Conservation (phyloP, 345 rosid genomes). For the Nephelium lappaceum region DNA sequence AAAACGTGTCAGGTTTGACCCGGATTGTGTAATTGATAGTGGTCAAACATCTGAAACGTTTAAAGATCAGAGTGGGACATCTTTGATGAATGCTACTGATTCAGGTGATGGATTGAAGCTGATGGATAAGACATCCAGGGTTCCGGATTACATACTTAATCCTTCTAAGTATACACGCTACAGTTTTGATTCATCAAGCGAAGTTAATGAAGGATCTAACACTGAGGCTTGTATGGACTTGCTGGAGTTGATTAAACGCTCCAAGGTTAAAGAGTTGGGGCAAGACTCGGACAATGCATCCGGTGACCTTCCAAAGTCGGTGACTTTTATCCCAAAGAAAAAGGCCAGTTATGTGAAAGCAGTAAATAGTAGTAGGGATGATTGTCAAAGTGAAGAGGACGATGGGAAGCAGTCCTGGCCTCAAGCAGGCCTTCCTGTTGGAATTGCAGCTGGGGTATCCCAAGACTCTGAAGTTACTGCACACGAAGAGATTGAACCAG, state of each 20-base stretch:
- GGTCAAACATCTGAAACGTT: slow-evolving; percentile 29
- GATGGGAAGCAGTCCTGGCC: slow-evolving; percentile 6
- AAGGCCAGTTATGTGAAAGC: too few relatives aligned
- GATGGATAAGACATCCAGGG: slow-evolving; percentile 19
- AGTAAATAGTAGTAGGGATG: too few relatives aligned
- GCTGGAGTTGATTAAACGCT: slow-evolving; percentile 31
- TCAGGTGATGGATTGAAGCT: slow-evolving; percentile 22
- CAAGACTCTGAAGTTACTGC: slow-evolving; percentile 30
- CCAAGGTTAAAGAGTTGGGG: slow-evolving; percentile 32
- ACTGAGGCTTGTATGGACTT: slow-evolving; percentile 38
- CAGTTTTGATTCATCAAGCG: slow-evolving; percentile 47
- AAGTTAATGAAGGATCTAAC: slow-evolving; percentile 43
- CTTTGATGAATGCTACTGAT: slow-evolving; percentile 27
- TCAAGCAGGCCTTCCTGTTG: slow-evolving; percentile 24
- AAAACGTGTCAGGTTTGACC: slow-evolving; percentile 71
- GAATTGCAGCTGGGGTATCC: slow-evolving; percentile 45
- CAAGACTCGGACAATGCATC: slow-evolving; percentile 24
- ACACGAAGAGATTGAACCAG: slow-evolving; percentile 35
- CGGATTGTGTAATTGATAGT: slow-evolving; percentile 25
- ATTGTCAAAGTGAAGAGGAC: slow-evolving; percentile 20
- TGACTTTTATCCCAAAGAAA: slow-evolving; percentile 58
- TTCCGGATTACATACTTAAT: slow-evolving; percentile 66
- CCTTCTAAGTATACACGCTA: slow-evolving; percentile 62
- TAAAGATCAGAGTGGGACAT: slow-evolving; percentile 10
- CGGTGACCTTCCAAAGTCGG: slow-evolving; percentile 35